phyloP scores from a whole-genome alignment of 225 moss, liverwort and hornwort species.

The Lunularia cruciata region DNA sequence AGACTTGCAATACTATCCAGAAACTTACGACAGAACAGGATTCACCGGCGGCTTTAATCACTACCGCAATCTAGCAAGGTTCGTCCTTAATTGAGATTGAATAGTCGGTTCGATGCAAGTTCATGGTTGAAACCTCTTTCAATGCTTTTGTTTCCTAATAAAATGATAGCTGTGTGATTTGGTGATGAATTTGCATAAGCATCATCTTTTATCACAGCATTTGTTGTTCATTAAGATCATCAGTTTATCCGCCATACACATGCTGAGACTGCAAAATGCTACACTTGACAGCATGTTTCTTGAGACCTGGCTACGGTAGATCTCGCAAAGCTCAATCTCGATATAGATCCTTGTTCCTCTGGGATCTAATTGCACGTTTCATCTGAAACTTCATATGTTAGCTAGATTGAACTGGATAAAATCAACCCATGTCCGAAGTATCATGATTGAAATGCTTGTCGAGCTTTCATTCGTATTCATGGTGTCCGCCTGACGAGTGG shows the following conservation, averaged over 20 bases:
- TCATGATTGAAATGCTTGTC: neutral
- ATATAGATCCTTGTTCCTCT: too few species aligned
- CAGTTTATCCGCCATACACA: neutral
- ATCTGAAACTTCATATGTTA: neutral
- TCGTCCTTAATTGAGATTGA: neutral
- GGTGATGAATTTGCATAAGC: neutral
- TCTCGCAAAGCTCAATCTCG: neutral
- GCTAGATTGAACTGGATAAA: neutral
- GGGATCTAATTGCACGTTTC: too few species aligned
- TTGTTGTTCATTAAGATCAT: too few species aligned
- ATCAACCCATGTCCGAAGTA: neutral
- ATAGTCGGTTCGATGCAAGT: neutral
- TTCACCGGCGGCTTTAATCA: slow-evolving; percentile 48
- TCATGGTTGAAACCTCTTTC: too few species aligned
- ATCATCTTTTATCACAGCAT: too few species aligned
- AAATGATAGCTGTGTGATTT: neutral
- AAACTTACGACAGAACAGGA: slow-evolving; percentile 40
- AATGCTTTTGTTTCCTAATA: neutral
- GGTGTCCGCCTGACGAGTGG: too few species aligned
- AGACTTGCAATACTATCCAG: slow-evolving; percentile 44
- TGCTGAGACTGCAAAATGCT: too few species aligned
- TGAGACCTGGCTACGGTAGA: too few species aligned
- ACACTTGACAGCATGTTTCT: too few species aligned
- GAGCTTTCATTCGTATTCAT: neutral
- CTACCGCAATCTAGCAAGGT: slow-evolving; percentile 46